Conservation (phyloP, 768 basidiomycete species). For the Suillus clintonianus region DNA sequence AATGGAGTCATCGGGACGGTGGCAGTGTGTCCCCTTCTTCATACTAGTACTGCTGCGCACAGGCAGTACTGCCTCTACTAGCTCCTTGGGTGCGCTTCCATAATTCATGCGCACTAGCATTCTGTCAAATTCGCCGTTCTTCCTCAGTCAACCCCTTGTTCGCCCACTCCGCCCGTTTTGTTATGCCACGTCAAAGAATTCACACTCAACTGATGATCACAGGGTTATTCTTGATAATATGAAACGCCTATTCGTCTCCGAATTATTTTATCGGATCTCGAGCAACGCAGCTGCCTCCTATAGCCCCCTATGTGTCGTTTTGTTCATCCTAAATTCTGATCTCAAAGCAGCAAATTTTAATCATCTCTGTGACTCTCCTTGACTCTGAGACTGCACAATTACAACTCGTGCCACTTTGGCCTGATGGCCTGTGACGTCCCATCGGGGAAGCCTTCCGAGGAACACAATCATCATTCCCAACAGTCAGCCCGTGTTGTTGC, state of each 20-base stretch:
- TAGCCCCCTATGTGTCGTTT: not conserved
- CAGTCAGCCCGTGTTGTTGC: not conserved
- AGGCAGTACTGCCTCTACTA: not conserved
- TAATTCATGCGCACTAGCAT: not conserved
- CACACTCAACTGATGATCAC: conserved; percentile 6
- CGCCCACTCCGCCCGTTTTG: conserved; percentile 2
- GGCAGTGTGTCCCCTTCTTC: not conserved
- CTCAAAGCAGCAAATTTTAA: not conserved
- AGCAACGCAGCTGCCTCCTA: not conserved
- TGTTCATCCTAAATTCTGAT: not conserved
- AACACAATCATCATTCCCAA: not conserved
- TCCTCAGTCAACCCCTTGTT: not conserved
- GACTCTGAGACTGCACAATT: not conserved
- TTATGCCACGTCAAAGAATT: conserved; percentile 4
- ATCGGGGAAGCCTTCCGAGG: not conserved
- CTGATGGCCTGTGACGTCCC: not conserved
- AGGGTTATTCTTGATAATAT: conserved; percentile 1
- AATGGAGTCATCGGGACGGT: not conserved
- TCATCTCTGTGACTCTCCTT: not conserved
- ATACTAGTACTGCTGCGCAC: not conserved
- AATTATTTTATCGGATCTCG: conserved; percentile 1
- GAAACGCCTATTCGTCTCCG: not conserved
- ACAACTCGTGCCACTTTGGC: not conserved
- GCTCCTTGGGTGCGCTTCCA: not conserved
- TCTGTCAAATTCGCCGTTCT: not conserved